Conservation (phyloP, 176 grass and related monocot species). For the Oryza meridionalis region DNA sequence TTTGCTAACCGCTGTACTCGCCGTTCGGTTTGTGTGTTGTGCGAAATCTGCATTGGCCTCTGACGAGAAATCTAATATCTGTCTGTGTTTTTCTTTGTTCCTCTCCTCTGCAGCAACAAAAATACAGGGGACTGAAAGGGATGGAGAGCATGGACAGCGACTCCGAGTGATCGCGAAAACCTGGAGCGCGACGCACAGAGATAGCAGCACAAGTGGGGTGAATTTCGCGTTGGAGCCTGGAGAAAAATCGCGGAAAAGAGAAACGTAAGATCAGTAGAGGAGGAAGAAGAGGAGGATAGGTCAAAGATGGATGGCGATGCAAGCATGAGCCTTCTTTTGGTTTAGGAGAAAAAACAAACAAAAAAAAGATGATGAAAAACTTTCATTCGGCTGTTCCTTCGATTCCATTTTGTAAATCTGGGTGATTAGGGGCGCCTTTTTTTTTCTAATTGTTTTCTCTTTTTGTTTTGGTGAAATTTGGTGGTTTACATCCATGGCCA, state of each 20-base stretch:
- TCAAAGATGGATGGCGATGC: not conserved
- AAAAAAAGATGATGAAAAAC: not conserved
- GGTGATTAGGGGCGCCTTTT: constrained; percentile 18
- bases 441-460: not conserved
- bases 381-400: constrained; percentile 4
- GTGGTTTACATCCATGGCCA: constrained; percentile 23
- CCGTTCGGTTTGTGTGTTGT: not conserved
- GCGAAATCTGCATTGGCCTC: not conserved
- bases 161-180: constrained; percentile 43
- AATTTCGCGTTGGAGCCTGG: not conserved
- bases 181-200: not conserved
- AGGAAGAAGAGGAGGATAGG: not conserved
- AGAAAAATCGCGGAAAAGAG: not conserved
- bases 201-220: not conserved
- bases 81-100: not conserved
- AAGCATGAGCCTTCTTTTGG: not conserved
- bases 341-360: not conserved
- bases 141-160: constrained; percentile 76
- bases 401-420: constrained; percentile 51
- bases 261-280: not conserved
- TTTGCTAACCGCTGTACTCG: not conserved
- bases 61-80: not conserved
- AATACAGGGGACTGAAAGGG: constrained; percentile 62
- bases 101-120: constrained; percentile 43
- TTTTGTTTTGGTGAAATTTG: not conserved